A percentile compares a stretch with the other conserved stretches of the same genome.
phyloP scores from a whole-genome alignment of 1,284 basidiomycete species.

The Neolentinus lepideus region DNA sequence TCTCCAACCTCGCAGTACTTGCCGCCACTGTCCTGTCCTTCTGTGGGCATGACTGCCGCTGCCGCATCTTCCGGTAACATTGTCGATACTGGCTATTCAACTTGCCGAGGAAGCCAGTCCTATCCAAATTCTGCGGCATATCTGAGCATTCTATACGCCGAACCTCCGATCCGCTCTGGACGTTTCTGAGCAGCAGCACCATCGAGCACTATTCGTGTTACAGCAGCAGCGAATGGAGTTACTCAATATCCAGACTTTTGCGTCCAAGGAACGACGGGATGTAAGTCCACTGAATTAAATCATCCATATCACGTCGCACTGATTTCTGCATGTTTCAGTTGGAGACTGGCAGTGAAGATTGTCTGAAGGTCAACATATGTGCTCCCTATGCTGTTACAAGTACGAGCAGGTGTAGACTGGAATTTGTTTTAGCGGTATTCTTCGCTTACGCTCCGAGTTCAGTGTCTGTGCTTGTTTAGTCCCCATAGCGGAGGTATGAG shows the following conservation, averaged over 20 bases:
- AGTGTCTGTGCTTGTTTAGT: slow-evolving; percentile 62
- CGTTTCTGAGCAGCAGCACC: slow-evolving; percentile 31
- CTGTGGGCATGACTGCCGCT: background rate
- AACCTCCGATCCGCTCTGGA: slow-evolving; percentile 28
- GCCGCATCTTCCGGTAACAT: slow-evolving; percentile 4
- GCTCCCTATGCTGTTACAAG: slow-evolving; percentile 23
- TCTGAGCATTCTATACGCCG: slow-evolving; percentile 37
- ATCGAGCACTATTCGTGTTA: slow-evolving; percentile 12
- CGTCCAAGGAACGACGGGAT: background rate
- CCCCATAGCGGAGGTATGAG: slow-evolving; percentile 54
- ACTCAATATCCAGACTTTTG: background rate
- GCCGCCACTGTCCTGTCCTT: no score
- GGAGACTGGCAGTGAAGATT: slow-evolving; percentile 54
- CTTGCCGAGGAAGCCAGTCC: slow-evolving; percentile 41
- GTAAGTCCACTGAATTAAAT: background rate
- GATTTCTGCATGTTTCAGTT: slow-evolving; percentile 27
- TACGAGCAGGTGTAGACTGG: slow-evolving; percentile 20
- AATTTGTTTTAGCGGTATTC: background rate
- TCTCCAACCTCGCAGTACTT: no score
- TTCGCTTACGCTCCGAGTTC: background rate
- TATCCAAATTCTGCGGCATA: slow-evolving; percentile 50
- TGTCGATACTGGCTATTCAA: slow-evolving; percentile 22
- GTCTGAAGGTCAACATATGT: slow-evolving; percentile 36
- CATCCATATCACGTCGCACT: background rate
- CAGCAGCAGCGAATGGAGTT: background rate